These are phyloP conservation scores for Gossypium davidsonii DNA, from an alignment of 441 rosid species.

Conservation along the genomic window DNA sequence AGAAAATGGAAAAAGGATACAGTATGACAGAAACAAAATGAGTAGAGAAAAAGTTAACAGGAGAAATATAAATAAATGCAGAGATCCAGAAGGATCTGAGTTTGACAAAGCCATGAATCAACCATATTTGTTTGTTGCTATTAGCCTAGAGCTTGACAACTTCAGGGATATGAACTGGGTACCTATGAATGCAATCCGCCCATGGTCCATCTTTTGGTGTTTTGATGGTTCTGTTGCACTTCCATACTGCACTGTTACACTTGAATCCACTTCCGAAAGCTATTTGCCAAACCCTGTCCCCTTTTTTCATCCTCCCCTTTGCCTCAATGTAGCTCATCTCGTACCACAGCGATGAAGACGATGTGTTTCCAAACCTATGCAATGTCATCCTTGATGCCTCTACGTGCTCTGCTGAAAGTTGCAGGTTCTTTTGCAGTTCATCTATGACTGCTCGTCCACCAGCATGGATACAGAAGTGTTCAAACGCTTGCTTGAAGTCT, in stretches of 20 bases:
- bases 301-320: slow-evolving; percentile 79
- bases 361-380: slow-evolving; percentile 85
- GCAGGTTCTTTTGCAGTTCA: slow-evolving; percentile 78
- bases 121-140: neutral
- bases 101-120: neutral
- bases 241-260: slow-evolving; percentile 95
- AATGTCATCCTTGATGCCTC: slow-evolving; percentile 92
- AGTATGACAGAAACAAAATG: neutral
- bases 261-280: slow-evolving; percentile 94
- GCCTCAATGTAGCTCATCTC: slow-evolving; percentile 74
- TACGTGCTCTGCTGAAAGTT: slow-evolving; percentile 71
- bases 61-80: neutral
- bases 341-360: slow-evolving; percentile 90
- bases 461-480: slow-evolving; percentile 93
- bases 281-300: slow-evolving; percentile 84
- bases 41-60: neutral
- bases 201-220: slow-evolving; percentile 62
- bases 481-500: slow-evolving; percentile 88
- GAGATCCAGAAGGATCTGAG: neutral
- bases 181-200: slow-evolving; percentile 70
- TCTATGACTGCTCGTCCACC: slow-evolving; percentile 95
- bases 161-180: slow-evolving; percentile 89
- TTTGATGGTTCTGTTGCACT: slow-evolving; percentile 64
- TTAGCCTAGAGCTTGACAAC: slow-evolving; percentile 56
- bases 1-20: neutral